phyloP scores from a whole-genome alignment of 495 filamentous ascomycete species.

The Neurospora sp. region DNA sequence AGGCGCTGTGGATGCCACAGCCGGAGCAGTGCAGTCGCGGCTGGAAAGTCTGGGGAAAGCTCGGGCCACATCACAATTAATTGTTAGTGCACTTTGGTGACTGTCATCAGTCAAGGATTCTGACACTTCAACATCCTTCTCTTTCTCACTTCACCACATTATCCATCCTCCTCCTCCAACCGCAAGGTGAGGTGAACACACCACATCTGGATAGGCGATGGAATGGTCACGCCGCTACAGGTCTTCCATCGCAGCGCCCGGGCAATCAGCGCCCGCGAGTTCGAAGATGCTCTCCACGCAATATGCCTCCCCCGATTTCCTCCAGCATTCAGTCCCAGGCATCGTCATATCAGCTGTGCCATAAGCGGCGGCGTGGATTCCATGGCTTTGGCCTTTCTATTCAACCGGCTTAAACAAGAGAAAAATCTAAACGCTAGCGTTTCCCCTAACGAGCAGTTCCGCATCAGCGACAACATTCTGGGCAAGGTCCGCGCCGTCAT shows the following conservation, averaged over 20 bases:
- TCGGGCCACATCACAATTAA: background rate
- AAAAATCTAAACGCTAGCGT: background rate
- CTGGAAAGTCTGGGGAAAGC: background rate
- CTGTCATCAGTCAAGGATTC: background rate
- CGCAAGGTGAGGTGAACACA: background rate
- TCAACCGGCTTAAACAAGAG: conserved; percentile 25
- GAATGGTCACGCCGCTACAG: conserved; percentile 32
- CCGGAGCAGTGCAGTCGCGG: no score
- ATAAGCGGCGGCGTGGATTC: conserved; percentile 93
- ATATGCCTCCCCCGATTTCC: conserved; percentile 39
- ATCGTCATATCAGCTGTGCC: conserved; percentile 40
- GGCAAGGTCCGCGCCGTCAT: conserved; percentile 53
- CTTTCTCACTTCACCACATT: background rate
- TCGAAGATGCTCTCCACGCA: conserved; percentile 40
- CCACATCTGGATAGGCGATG: conserved; percentile 17
- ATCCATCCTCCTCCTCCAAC: background rate
- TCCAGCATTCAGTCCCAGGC: conserved; percentile 4
- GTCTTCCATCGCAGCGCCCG: conserved; percentile 30
- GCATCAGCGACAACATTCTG: conserved; percentile 26
- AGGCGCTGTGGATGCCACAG: no score
- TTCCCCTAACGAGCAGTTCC: conserved; percentile 6
- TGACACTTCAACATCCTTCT: background rate
- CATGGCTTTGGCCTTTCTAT: conserved; percentile 84
- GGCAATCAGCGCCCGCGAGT: conserved; percentile 43
- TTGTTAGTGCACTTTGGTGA: background rate